Evolutionary conservation across 2,329 filamentous ascomycete genomes (phyloP).

Genomic region (Xylariaceae sp.): DNA sequence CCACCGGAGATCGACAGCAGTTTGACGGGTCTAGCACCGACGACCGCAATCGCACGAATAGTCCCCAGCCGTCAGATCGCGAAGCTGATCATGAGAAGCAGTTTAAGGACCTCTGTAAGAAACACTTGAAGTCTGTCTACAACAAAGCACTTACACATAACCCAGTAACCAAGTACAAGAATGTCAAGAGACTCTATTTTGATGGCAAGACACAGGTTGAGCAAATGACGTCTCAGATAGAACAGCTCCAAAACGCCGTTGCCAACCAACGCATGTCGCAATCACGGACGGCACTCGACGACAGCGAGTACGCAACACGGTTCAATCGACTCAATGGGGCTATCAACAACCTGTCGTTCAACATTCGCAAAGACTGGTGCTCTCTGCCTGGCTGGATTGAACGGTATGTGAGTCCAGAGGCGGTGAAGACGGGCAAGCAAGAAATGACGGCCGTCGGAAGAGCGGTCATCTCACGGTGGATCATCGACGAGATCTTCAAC

Average conservation of each 20-base stretch:
- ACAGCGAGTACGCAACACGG: conserved; percentile 88
- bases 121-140: conserved; percentile 13
- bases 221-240: conserved; percentile 83
- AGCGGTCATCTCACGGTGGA: conserved; percentile 86
- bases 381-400: conserved; percentile 80
- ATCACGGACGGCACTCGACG: conserved; percentile 91
- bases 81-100: conserved; percentile 57
- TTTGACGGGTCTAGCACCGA: conserved; percentile 54
- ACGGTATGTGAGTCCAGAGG: conserved; percentile 81
- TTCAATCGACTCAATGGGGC: conserved; percentile 92
- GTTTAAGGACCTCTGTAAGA: conserved; percentile 63
- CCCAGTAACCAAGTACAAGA: conserved; percentile 92
- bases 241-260: conserved; percentile 95
- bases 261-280: conserved; percentile 94
- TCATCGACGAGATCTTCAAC: conserved; percentile 90
- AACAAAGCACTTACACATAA: conserved; percentile 41
- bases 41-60: conserved; percentile 55
- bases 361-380: conserved; percentile 94
- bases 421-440: conserved; percentile 84
- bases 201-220: conserved; percentile 94
- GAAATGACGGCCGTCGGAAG: conserved; percentile 97
- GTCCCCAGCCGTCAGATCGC: conserved; percentile 59
- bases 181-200: conserved; percentile 97
- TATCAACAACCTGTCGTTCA: conserved; percentile 93
- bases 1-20: conserved; percentile 46